Percentiles rank a stretch among this genome's conserved stretches.
These are phyloP conservation scores for Aspergillus vadensis DNA, from an alignment of 2,329 filamentous ascomycete species.

Conservation along the genomic window DNA sequence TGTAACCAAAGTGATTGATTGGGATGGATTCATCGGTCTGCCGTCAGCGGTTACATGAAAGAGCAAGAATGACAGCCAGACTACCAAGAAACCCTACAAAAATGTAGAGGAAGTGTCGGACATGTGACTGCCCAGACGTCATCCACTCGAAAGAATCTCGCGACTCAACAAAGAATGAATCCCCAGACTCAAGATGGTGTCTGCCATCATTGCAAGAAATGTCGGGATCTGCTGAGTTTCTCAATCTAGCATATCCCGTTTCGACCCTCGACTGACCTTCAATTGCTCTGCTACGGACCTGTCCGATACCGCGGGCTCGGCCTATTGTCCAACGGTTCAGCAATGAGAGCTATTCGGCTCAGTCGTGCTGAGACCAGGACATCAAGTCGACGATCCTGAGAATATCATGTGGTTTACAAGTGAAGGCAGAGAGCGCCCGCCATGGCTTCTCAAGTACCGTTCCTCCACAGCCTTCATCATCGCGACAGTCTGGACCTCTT, in stretches of 20 bases:
- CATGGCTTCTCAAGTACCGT: constrained; percentile 51
- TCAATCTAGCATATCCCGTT: neutral
- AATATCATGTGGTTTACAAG: neutral
- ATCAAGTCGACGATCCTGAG: neutral
- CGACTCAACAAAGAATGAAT: neutral
- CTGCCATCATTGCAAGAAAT: neutral
- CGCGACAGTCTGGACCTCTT: constrained; percentile 52
- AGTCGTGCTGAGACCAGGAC: neutral
- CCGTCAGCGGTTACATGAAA: neutral
- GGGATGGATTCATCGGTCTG: neutral
- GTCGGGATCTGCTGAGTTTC: neutral
- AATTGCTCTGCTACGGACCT: neutral
- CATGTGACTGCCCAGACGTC: neutral
- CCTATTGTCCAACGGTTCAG: neutral
- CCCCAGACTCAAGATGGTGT: neutral
- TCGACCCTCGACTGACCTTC: neutral
- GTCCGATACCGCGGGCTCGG: neutral
- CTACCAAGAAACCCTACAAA: neutral
- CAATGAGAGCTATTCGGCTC: neutral
- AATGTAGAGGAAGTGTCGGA: neutral
- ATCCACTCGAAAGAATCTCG: neutral
- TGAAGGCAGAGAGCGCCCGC: constrained; percentile 14
- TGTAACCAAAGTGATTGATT: neutral
- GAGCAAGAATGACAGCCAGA: neutral
- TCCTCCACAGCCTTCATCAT: constrained; percentile 62